phyloP scores from a whole-genome alignment of 768 basidiomycete genomes.

The Leccinum rimulosum region DNA sequence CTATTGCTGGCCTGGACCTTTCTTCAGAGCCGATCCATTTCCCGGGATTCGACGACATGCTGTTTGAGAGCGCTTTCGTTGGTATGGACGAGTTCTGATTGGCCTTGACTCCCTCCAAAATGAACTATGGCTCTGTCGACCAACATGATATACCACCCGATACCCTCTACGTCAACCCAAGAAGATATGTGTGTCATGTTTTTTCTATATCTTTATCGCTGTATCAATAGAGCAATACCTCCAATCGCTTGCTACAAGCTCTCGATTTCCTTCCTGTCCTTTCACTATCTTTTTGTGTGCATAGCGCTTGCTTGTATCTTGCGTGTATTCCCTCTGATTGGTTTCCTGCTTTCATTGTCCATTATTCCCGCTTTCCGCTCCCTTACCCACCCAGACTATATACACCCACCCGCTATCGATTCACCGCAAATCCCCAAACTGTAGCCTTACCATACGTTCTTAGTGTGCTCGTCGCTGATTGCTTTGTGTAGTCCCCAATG shows the following conservation, averaged over 20 bases:
- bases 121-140: background rate
- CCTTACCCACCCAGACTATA: too few species aligned
- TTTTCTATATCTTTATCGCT: background rate
- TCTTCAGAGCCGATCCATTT: constrained; percentile 1
- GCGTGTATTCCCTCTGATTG: background rate
- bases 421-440: background rate
- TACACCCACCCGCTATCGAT: too few species aligned
- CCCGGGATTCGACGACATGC: constrained; percentile 16
- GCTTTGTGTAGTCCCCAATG: background rate
- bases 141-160: constrained; percentile 1
- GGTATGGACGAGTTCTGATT: constrained; percentile 14
- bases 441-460: background rate
- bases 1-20: constrained; percentile 9
- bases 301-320: background rate
- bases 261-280: background rate
- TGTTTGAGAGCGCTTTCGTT: constrained; percentile 12
- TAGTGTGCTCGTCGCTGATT: background rate
- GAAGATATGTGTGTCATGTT: background rate
- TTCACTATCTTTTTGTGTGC: background rate
- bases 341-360: too few species aligned
- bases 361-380: too few species aligned
- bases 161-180: too few species aligned
- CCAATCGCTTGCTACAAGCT: background rate
- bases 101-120: background rate
- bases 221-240: constrained; percentile 2